A percentile compares a stretch with the other conserved stretches of the same genome.
Evolutionary conservation across 495 filamentous ascomycete species (phyloP).

Genomic region (Podospora appendiculata): DNA sequence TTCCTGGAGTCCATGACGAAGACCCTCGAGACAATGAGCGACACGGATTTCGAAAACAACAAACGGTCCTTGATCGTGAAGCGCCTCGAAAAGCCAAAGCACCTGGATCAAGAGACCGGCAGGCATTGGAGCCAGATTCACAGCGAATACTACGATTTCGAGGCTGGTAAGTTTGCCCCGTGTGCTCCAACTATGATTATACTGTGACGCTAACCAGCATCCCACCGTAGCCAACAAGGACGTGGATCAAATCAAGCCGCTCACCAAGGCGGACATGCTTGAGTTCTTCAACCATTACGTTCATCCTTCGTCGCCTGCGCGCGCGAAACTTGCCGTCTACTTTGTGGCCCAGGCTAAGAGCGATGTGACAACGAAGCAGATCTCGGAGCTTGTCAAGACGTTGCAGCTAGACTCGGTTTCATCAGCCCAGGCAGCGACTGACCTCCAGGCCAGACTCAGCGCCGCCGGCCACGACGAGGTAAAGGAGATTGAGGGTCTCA

Average conservation of each 20-base stretch:
- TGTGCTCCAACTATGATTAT: too few species aligned
- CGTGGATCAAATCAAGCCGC: constrained; percentile 59
- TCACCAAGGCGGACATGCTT: constrained; percentile 72
- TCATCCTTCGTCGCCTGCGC: constrained; percentile 57
- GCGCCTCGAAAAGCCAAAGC: constrained; percentile 87
- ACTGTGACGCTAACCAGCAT: not conserved
- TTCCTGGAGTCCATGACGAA: constrained; percentile 64
- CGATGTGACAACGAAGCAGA: constrained; percentile 42
- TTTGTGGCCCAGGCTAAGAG: constrained; percentile 62
- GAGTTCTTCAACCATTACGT: constrained; percentile 76
- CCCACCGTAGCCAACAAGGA: constrained; percentile 58
- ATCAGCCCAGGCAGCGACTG: constrained; percentile 19
- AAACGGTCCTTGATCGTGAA: constrained; percentile 86
- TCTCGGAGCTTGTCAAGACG: constrained; percentile 41
- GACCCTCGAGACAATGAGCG: constrained; percentile 65
- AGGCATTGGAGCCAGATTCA: constrained; percentile 81
- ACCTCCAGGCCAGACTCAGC: constrained; percentile 25
- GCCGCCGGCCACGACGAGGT: constrained; percentile 23
- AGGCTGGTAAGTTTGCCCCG: constrained; percentile 52
- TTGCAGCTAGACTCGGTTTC: constrained; percentile 12
- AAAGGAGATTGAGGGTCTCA: constrained; percentile 25
- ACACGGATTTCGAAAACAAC: constrained; percentile 82
- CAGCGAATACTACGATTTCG: constrained; percentile 84
- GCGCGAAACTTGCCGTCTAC: constrained; percentile 79
- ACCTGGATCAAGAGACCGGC: constrained; percentile 73